A percentile compares a stretch with the other conserved stretches of the same genome.
phyloP scores from a whole-genome alignment of 2,329 filamentous ascomycete species.

The Thielaviopsis ethacetica region DNA sequence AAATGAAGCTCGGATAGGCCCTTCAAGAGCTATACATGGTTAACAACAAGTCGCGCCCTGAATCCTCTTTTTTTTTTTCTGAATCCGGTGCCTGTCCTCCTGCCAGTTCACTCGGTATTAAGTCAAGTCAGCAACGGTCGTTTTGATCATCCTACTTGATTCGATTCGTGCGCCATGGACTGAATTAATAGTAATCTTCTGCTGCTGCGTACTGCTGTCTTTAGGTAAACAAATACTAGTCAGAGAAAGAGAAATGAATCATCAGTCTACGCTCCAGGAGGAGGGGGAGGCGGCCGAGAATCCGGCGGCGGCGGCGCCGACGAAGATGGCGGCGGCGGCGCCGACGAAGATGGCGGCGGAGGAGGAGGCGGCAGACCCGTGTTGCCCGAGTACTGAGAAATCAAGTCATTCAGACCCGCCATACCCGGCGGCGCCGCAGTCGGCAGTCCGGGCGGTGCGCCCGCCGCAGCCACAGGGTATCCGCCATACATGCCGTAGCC shows the following conservation, averaged over 20 bases:
- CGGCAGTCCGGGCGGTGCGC: slow-evolving; percentile 35
- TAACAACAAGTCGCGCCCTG: too few species aligned
- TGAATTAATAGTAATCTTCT: too few species aligned
- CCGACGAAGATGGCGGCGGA: slow-evolving; percentile 35
- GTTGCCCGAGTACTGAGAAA: slow-evolving; percentile 46
- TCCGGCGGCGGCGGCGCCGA: slow-evolving; percentile 38
- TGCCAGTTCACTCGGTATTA: too few species aligned
- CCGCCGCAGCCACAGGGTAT: slow-evolving; percentile 34
- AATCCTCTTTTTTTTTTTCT: too few species aligned
- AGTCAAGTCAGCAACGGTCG: too few species aligned
- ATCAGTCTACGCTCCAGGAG: slow-evolving; percentile 32
- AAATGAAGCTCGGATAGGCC: too few species aligned
- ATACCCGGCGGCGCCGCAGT: slow-evolving; percentile 18
- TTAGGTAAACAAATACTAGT: too few species aligned
- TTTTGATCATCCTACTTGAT: too few species aligned
- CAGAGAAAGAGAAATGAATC: neutral
- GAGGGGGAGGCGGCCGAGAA: slow-evolving; percentile 47
- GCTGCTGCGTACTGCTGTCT: too few species aligned
- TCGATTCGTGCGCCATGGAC: too few species aligned
- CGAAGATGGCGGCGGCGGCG: slow-evolving; percentile 38
- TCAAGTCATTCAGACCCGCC: slow-evolving; percentile 42
- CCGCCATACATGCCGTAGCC: slow-evolving; percentile 31
- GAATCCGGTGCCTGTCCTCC: too few species aligned
- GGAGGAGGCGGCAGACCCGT: slow-evolving; percentile 38
- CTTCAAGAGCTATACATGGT: too few species aligned